These are phyloP conservation scores for Pichia kudriavzevii DNA, from an alignment of 1,139 yeast genomes.

Conservation along the genomic window DNA sequence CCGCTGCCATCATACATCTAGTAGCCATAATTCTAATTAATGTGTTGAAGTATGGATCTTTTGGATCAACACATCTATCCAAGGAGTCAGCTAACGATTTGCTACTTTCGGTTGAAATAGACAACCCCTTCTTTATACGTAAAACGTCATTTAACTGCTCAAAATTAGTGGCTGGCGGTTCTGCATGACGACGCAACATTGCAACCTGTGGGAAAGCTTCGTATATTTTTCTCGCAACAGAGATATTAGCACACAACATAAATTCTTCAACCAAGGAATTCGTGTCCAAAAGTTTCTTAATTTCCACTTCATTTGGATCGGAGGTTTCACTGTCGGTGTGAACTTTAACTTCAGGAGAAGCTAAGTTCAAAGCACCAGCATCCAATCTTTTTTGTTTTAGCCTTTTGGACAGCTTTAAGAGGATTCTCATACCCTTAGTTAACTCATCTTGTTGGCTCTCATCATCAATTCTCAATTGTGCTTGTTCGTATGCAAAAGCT, in stretches of 20 bases:
- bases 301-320: conserved; percentile 93
- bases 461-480: conserved; percentile 89
- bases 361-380: conserved; percentile 94
- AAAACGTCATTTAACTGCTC: conserved; percentile 85
- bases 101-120: conserved; percentile 76
- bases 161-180: conserved; percentile 92
- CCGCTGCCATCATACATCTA: conserved; percentile 99
- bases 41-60: conserved; percentile 89
- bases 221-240: conserved; percentile 88
- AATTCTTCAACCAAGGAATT: conserved; percentile 96
- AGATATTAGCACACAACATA: conserved; percentile 94
- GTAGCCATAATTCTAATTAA: conserved; percentile 95
- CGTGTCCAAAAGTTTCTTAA: conserved; percentile 80
- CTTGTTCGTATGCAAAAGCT: conserved; percentile 92
- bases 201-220: conserved; percentile 97
- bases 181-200: conserved; percentile 92
- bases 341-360: conserved; percentile 97
- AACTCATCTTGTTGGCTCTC: conserved; percentile 67
- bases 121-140: conserved; percentile 72
- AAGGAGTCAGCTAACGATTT: conserved; percentile 90
- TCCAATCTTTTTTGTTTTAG: conserved; percentile 79
- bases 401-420: conserved; percentile 69
- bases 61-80: conserved; percentile 74
- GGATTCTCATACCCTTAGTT: conserved; percentile 81
- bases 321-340: conserved; percentile 96